Evolutionary conservation across 179 eudicot genomes (phyloP), one percentile per base, ranked within the genome.

Genomic region (Patellifolia procumbens): DNA sequence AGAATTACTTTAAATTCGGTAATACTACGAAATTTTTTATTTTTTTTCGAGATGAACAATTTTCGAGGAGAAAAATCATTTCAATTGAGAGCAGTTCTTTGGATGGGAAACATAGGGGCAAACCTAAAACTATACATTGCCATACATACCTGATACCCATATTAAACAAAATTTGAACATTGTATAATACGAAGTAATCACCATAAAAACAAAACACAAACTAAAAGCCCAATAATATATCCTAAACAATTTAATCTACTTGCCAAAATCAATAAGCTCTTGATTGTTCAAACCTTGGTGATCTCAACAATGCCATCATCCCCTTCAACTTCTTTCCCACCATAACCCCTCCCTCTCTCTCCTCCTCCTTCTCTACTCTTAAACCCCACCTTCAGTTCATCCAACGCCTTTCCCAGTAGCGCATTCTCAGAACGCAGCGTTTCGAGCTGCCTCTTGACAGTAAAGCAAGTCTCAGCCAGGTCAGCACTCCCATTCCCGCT

Each of bases 381-480:
- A 58, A 92, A 76, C 71, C 92, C 97, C 2, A 76, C 81, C 72
- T 81, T 90, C 70, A 94, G 69, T 43, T 89, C 92, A 39, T 85
- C 88, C 86, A 92, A 45, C 4, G 94, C 83, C 59, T 87, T 87
- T 51, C 86, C 81, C 51, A 82, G 37, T 6, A 34, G 35, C 12
- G 68, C 81, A 75, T 82, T 82, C 76, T 78, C 81, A 12, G 31
- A 58, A 51, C 81, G 75, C 69, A 78, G 48, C 79, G 61, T 46
- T 55, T 82, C 85, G 13, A 82, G 45, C 74, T 82, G 76, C 73
- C 76, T 35, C 76, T 78, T 82, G 64, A 82, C 37, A 22, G 72
- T 74, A 5, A 81, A 77, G 16, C 81, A 81, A 31, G 61, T 77
- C 79, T 88, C 73, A 83, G 79, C 86, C 86, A 70, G 72, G 76